Evolutionary conservation across 176 grass and related monocot species (phyloP).

Genomic region (Panicum miliaceum): DNA sequence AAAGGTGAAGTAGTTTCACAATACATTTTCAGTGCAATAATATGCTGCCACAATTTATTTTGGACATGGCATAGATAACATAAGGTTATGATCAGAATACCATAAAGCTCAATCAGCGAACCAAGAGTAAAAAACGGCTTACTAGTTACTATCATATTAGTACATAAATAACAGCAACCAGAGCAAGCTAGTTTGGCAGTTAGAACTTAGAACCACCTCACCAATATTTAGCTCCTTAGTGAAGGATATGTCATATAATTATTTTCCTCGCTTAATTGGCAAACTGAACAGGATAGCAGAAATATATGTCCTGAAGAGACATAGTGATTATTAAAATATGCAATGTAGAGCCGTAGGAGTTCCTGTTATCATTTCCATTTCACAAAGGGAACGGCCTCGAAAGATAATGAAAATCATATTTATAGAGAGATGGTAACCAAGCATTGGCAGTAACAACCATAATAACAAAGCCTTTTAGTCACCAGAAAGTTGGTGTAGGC

Average conservation of each 20-base stretch:
- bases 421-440: neutral
- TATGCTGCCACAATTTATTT: conserved; percentile 8
- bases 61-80: conserved; percentile 19
- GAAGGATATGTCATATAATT: neutral
- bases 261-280: conserved; percentile 7
- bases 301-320: neutral
- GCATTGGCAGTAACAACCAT: neutral
- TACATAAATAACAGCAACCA: neutral
- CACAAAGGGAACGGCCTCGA: neutral
- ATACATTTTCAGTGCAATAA: neutral
- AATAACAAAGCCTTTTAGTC: neutral
- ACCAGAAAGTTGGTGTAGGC: neutral
- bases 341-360: neutral
- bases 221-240: neutral
- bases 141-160: neutral
- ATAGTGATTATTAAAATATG: neutral
- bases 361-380: conserved; percentile 13
- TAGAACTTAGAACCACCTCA: neutral
- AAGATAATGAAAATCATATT: conserved; percentile 6
- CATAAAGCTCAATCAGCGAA: neutral
- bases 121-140: neutral
- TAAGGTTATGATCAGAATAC: neutral
- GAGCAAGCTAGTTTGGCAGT: neutral
- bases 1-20: neutral
- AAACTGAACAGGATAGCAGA: neutral